Conservation (phyloP, 2,329 filamentous ascomycete species). For the Ceratocystis variospora region DNA sequence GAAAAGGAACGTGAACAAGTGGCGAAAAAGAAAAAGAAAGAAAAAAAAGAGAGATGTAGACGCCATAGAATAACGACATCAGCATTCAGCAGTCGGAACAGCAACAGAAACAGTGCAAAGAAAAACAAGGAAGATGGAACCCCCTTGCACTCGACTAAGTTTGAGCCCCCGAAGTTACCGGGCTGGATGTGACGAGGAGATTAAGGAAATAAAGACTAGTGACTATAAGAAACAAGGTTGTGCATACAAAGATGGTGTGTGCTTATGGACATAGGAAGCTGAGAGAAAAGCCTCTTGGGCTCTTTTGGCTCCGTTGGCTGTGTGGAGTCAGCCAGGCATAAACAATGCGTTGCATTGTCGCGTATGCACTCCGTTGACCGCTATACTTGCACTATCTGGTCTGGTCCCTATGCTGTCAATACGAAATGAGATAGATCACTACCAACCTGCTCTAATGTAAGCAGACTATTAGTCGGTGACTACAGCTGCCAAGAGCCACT, state of each 20-base stretch:
- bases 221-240: neutral
- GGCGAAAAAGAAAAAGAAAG: neutral
- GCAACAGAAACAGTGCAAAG: neutral
- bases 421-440: neutral
- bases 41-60: neutral
- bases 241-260: neutral
- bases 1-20: conserved; percentile 2
- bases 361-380: neutral
- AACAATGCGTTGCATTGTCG: neutral
- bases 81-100: neutral
- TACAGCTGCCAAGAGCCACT: neutral
- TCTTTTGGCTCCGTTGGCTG: neutral
- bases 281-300: neutral
- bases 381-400: neutral
- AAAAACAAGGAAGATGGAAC: neutral
- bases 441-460: neutral
- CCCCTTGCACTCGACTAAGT: neutral
- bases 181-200: neutral
- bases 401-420: neutral
- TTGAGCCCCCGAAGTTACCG: neutral
- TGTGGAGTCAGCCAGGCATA: neutral
- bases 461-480: neutral
- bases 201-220: neutral
- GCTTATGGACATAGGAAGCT: neutral
- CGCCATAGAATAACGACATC: neutral